These are phyloP conservation scores for Fusarium odoratissimum DNA, from an alignment of 2,329 filamentous ascomycete genomes.

Conservation along the genomic window DNA sequence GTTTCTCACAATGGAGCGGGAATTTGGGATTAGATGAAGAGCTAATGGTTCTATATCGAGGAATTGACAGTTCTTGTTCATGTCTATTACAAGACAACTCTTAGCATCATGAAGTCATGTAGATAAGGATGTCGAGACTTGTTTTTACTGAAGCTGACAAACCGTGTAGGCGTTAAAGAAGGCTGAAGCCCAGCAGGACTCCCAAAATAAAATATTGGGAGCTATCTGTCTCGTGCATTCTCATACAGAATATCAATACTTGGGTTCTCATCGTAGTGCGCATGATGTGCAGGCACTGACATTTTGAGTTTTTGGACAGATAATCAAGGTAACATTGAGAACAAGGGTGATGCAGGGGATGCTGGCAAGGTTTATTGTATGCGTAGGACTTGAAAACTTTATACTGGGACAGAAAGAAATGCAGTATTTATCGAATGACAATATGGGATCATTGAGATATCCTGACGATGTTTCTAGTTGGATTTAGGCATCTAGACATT, in stretches of 20 bases:
- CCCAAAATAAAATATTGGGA: accelerated
- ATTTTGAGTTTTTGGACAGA: neutral
- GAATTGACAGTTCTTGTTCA: accelerated
- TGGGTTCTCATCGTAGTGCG: neutral
- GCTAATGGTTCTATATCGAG: accelerated
- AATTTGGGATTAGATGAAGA: neutral
- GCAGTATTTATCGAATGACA: accelerated
- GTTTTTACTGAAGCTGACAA: accelerated
- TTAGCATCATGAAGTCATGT: neutral
- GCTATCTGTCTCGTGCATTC: neutral
- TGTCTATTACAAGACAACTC: neutral
- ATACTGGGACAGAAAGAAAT: neutral
- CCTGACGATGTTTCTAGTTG: accelerated
- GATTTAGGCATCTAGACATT: accelerated
- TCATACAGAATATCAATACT: accelerated
- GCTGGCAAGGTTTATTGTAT: accelerated
- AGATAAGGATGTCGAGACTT: neutral
- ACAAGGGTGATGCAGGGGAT: neutral
- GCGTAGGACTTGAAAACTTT: accelerated
- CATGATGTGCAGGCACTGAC: accelerated
- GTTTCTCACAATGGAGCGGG: no score
- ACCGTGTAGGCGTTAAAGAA: accelerated
- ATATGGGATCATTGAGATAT: neutral
- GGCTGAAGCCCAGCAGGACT: accelerated
- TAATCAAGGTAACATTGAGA: no score